A percentile compares a stretch with the other conserved stretches of the same genome.
phyloP scores from a whole-genome alignment of 1,284 basidiomycete species.

The Rhodotorula sp. region DNA sequence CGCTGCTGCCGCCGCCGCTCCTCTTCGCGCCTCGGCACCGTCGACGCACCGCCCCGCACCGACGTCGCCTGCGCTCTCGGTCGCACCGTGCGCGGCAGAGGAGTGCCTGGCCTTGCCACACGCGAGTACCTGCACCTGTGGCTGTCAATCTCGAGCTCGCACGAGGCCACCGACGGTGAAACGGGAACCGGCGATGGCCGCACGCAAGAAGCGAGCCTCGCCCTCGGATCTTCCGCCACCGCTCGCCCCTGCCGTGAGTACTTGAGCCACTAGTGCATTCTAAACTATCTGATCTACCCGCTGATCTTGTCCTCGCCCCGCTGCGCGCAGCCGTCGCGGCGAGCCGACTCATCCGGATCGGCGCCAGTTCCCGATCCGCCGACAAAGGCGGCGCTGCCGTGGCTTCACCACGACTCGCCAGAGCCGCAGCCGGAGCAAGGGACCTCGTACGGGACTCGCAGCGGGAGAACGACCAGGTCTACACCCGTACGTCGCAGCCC shows the following conservation, averaged over 20 bases:
- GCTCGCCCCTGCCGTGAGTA: background rate
- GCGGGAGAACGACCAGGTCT: background rate
- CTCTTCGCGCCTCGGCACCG: background rate
- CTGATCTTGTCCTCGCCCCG: background rate
- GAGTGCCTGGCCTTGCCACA: conserved; percentile 1
- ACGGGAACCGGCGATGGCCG: conserved; percentile 1
- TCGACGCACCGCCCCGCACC: background rate
- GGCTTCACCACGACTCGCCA: conserved; percentile 5
- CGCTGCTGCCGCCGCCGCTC: background rate
- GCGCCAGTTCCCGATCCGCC: background rate
- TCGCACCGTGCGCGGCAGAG: background rate
- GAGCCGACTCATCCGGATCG: conserved; percentile 4
- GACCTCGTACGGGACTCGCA: conserved; percentile 3
- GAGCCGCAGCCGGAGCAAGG: background rate
- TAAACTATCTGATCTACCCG: background rate
- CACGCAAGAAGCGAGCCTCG: conserved; percentile 2
- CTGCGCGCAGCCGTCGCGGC: background rate
- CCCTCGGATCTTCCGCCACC: background rate
- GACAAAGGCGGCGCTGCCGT: background rate
- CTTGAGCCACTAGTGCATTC: no score
- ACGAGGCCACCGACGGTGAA: conserved; percentile 2
- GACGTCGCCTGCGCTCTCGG: background rate
- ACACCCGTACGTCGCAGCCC: no score
- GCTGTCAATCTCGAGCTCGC: background rate
- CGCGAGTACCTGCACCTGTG: background rate